Conservation (phyloP, 805 yeast species). For the Pichia manshurica region DNA sequence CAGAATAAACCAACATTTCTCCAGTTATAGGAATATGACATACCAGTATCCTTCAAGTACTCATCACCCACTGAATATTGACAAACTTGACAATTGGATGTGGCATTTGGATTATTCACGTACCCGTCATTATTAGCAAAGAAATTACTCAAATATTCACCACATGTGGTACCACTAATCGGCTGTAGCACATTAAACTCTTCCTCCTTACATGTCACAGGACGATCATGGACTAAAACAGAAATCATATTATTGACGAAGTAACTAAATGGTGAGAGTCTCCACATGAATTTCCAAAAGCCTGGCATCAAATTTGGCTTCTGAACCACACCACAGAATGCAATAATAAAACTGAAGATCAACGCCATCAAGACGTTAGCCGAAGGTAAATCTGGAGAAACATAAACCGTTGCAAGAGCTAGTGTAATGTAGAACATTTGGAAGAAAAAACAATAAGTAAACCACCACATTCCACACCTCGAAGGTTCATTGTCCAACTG, state of each 20-base stretch:
- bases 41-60: slow-evolving; percentile 38
- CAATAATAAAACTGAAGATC: slow-evolving; percentile 49
- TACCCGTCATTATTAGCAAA: slow-evolving; percentile 49
- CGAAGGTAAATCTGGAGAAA: slow-evolving; percentile 59
- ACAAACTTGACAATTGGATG: slow-evolving; percentile 46
- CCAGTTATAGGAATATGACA: slow-evolving; percentile 48
- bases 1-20: slow-evolving; percentile 60
- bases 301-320: slow-evolving; percentile 57
- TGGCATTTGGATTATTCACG: slow-evolving; percentile 45
- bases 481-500: slow-evolving; percentile 31
- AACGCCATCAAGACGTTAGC: slow-evolving; percentile 57
- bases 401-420: slow-evolving; percentile 49
- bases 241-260: slow-evolving; percentile 51
- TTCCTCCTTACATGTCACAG: slow-evolving; percentile 40
- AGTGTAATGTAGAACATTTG: slow-evolving; percentile 43
- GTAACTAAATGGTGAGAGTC: slow-evolving; percentile 67
- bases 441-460: slow-evolving; percentile 32
- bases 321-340: slow-evolving; percentile 68
- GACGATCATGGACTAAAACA: slow-evolving; percentile 42
- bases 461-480: slow-evolving; percentile 45
- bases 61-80: slow-evolving; percentile 40
- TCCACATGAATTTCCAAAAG: slow-evolving; percentile 82
- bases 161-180: slow-evolving; percentile 61
- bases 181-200: slow-evolving; percentile 51
- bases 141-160: slow-evolving; percentile 38